Evolutionary conservation across 2,329 filamentous ascomycete genomes (phyloP), one percentile per base, ranked within the genome.

Genomic region (Aureobasidium sp.): DNA sequence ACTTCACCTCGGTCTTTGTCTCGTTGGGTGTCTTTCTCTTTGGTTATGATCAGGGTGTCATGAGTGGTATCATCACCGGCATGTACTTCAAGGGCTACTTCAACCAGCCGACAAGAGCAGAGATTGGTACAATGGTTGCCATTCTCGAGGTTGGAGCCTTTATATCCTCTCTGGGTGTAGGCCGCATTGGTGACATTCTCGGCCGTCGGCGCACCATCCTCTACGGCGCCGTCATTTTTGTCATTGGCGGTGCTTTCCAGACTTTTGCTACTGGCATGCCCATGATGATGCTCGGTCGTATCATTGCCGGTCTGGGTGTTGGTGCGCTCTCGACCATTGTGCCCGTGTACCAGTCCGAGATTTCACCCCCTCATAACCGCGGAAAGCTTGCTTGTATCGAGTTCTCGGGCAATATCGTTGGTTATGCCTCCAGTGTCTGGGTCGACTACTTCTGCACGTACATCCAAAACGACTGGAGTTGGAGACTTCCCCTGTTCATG

Each of bases 311-410:
- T 76, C 67, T 81, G 7, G 79, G 79, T 53, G 78, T 81, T 5
- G 79, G 79, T 67, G 75, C 77, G 6, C 69, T 81, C 27, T 79
- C 77, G 40, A 80, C 78, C 29, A 81, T 80, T 61, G 79, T 81
- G 29, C 79, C 79, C 3, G 77, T 81, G n/a, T 81, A 81, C 64
- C 79, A 81, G 67, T 79, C 77, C 31, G 79, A 81, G 66, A 81
- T 81, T 70, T 97, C 93, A 47, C 94, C 94, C 53, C 91, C 94
- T 5, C 94, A 99, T 72, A 97, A 96, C 75, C 84, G 94, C 69
- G 94, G 94, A 66, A 95, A 94, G 76, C 82, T 99, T 64, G 94
- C 93, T 27, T 97, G 94, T 74, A 97, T 99, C 67, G 94, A 99
- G 74, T 99, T 97, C 71, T 93, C 93, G 0, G 94, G 94, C 60